Percentiles rank a stretch among this genome's conserved stretches.
phyloP scores from a whole-genome alignment of 176 grass and related monocot species.

The Cenchrus fungigraminus region DNA sequence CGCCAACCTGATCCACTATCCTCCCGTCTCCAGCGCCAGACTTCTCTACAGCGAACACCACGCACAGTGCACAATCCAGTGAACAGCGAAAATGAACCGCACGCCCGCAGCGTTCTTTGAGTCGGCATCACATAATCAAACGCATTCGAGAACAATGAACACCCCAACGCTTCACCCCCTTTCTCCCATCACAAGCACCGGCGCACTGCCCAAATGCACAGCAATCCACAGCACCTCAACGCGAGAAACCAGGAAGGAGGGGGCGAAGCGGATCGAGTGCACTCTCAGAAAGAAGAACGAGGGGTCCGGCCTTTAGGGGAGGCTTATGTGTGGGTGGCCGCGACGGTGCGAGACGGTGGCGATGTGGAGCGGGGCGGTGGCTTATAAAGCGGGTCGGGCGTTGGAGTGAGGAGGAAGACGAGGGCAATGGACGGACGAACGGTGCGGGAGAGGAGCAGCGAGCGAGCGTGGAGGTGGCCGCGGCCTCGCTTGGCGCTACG shows the following conservation, averaged over 20 bases:
- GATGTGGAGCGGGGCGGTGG: slow-evolving; percentile 33
- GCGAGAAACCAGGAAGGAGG: background rate
- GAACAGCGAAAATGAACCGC: background rate
- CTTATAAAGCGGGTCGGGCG: slow-evolving; percentile 43
- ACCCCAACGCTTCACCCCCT: background rate
- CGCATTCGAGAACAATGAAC: background rate
- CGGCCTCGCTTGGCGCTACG: slow-evolving; percentile 32
- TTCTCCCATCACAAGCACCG: background rate
- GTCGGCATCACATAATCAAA: background rate
- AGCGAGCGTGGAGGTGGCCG: background rate
- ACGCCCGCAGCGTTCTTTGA: background rate
- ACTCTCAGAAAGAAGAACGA: no score
- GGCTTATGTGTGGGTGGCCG: slow-evolving; percentile 28
- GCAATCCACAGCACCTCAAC: background rate
- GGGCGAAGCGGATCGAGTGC: background rate
- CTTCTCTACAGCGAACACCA: background rate
- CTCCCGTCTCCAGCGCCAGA: background rate
- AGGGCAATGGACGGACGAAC: background rate
- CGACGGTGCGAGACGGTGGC: slow-evolving; percentile 35
- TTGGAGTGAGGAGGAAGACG: background rate
- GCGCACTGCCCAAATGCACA: background rate
- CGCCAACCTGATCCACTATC: slow-evolving; percentile 8
- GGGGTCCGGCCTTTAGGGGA: background rate
- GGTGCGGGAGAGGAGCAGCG: background rate
- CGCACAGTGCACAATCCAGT: background rate